Base-by-base conservation (phyloP, 768 basidiomycete species). In the Macrocybe gigantea region DNA sequence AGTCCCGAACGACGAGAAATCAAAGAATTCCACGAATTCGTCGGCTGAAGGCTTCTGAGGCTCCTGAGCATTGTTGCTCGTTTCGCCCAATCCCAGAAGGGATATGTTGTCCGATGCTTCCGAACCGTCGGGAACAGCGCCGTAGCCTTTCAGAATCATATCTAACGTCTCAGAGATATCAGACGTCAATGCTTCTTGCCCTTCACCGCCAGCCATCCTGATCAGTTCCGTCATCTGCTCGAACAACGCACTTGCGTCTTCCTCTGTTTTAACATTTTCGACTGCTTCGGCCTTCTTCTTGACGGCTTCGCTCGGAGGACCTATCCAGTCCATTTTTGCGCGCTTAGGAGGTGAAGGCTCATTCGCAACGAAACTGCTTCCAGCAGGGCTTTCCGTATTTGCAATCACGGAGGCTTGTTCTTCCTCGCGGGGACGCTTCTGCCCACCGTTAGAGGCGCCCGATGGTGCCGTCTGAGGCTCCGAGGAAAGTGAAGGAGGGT, bases 341-440 rank as follows among this genome's bases (percentile, higher is more conserved):
- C 83, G 79, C 66, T 89, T 89, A 10, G 87, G 83, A 5, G 85
- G 82, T 6, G 84, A 85, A 6, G 77, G 79, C 47, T 80, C 77
- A 53, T 70, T 73, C 3, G 62, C 63, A 10, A 64, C 63, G 44
- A 52, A 54, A 39, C 61, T 49, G 31, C 56, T 49, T 9, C 60
- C 48, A 41, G 68, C 61, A 45, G 69, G 58, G 48, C 59, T 64
- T 3, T 65, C 55, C 8, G 50, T 66, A 29, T 60, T 54, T 2
- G 63, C 52, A 39, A 58, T 65, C 14, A 58, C 44, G 7, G 51
- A 45, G n/a, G 56, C 50, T 2, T 68, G 60, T 11, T 83, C 84
- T 29, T 83, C 83, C 22, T 80, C 79, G 9, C 74, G 71, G 14
- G 60, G 63, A 30, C 82, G 78, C 61, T 77, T 85, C 61, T 55